A percentile compares a stretch with the other conserved stretches of the same genome.
Evolutionary conservation across 305 asterid genomes (phyloP).

Genomic region (Solanum hybrid): DNA sequence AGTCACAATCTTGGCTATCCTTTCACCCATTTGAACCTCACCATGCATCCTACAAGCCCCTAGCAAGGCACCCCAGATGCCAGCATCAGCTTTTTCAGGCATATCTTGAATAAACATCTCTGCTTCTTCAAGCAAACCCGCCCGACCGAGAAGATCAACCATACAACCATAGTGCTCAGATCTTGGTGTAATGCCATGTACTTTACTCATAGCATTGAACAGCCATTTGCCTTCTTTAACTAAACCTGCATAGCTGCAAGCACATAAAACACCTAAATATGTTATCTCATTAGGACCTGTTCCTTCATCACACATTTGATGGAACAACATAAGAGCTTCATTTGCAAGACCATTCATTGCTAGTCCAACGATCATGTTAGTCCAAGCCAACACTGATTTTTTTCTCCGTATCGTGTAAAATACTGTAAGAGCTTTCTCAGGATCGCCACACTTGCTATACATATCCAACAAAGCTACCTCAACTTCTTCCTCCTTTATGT

Average conservation of each 20-base stretch:
- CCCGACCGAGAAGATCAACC: constrained; percentile 16
- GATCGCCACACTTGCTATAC: constrained; percentile 10
- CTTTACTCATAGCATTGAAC: constrained; percentile 9
- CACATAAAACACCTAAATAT: constrained; percentile 9
- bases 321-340: constrained; percentile 1
- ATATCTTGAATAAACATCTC: constrained; percentile 9
- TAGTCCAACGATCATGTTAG: constrained; percentile 3
- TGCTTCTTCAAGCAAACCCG: constrained; percentile 14
- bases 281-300: constrained; percentile 10
- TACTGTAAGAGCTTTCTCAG: constrained; percentile 6
- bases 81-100: neutral
- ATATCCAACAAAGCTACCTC: constrained; percentile 5
- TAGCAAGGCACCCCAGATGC: constrained; percentile 11
- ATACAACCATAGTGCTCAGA: constrained; percentile 15
- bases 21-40: constrained; percentile 14
- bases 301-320: constrained; percentile 5
- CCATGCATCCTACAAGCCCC: constrained; percentile 16
- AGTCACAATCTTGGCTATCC: constrained; percentile 3
- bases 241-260: constrained; percentile 8
- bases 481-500: constrained; percentile 11
- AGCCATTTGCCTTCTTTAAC: constrained; percentile 8
- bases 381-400: constrained; percentile 11
- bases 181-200: constrained; percentile 9
- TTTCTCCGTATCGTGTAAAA: neutral
- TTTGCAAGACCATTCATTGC: constrained; percentile 10